Conservation (phyloP, 2,329 filamentous ascomycete species). For the Clonostachys byssicola region DNA sequence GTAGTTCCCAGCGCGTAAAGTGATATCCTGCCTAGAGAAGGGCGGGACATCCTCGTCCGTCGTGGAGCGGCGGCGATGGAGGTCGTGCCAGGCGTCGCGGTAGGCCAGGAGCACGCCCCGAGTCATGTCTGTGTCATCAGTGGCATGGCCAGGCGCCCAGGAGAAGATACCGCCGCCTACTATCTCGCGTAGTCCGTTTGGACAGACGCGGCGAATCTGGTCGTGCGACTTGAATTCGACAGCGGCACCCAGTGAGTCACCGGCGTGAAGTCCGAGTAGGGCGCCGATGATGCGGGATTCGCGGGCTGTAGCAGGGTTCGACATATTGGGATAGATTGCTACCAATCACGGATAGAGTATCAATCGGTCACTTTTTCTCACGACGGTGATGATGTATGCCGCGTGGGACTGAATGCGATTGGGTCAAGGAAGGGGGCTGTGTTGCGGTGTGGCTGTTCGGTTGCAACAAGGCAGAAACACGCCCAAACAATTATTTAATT, state of each 20-base stretch:
- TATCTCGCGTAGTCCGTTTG: conserved; percentile 31
- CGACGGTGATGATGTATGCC: too few relatives aligned
- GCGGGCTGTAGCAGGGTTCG: too few relatives aligned
- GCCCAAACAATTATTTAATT: too few relatives aligned
- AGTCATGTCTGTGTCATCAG: conserved; percentile 43
- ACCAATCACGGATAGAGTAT: too few relatives aligned
- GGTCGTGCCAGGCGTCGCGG: conserved; percentile 9
- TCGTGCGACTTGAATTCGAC: conserved; percentile 33
- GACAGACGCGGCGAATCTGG: conserved; percentile 22
- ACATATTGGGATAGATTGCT: too few relatives aligned
- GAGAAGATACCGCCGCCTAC: conserved; percentile 36
- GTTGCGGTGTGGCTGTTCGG: too few relatives aligned
- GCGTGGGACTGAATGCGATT: too few relatives aligned
- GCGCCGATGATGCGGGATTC: conserved; percentile 30
- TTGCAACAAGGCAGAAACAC: too few relatives aligned
- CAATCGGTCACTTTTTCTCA: too few relatives aligned
- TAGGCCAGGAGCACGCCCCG: conserved; percentile 40
- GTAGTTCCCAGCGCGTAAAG: conserved; percentile 23
- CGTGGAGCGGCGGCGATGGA: not conserved
- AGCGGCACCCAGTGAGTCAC: conserved; percentile 40
- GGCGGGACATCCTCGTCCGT: not conserved
- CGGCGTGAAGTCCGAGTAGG: conserved; percentile 40
- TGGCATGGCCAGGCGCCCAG: conserved; percentile 37
- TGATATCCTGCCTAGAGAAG: not conserved
- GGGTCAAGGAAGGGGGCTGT: too few relatives aligned